Evolutionary conservation across 225 moss, liverwort and hornwort species (phyloP).

Genomic region (Takakia lepidozioides): DNA sequence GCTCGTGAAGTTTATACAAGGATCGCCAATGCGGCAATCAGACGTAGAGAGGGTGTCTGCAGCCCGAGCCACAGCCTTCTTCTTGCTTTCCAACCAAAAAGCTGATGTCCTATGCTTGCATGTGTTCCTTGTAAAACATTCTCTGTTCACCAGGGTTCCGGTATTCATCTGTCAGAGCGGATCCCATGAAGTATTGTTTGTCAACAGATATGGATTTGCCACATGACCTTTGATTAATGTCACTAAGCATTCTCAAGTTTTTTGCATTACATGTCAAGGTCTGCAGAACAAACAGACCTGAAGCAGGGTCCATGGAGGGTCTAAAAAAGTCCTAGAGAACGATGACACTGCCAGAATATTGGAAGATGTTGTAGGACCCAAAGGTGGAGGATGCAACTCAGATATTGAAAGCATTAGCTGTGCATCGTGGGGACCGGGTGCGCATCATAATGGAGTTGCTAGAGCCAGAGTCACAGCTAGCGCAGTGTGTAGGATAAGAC

Average conservation of each 20-base stretch:
- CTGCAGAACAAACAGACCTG: too few relatives aligned
- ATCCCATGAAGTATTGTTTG: too few relatives aligned
- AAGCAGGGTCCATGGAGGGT: too few relatives aligned
- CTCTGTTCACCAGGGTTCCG: too few relatives aligned
- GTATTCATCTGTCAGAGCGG: too few relatives aligned
- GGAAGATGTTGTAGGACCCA: conserved; percentile 47
- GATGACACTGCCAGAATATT: too few relatives aligned
- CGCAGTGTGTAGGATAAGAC: conserved; percentile 79
- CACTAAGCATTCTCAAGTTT: too few relatives aligned
- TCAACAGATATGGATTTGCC: too few relatives aligned
- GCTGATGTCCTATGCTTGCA: conserved; percentile 46
- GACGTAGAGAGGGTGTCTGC: conserved; percentile 73
- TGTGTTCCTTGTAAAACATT: too few relatives aligned
- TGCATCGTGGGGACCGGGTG: conserved; percentile 43
- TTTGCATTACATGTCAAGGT: too few relatives aligned
- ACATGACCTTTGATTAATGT: too few relatives aligned
- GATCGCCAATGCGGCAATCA: conserved; percentile 66
- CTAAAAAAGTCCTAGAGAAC: background rate
- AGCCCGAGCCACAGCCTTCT: conserved; percentile 64
- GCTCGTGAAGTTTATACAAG: conserved; percentile 84
- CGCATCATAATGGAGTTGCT: conserved; percentile 80
- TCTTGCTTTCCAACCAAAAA: conserved; percentile 67
- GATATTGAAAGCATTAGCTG: conserved; percentile 81
- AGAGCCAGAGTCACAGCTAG: conserved; percentile 66
- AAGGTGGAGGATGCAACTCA: conserved; percentile 74